A percentile compares a stretch with the other conserved stretches of the same genome.
Evolutionary conservation across 345 rosid genomes (phyloP).

Genomic region (Gossypium stocksii): DNA sequence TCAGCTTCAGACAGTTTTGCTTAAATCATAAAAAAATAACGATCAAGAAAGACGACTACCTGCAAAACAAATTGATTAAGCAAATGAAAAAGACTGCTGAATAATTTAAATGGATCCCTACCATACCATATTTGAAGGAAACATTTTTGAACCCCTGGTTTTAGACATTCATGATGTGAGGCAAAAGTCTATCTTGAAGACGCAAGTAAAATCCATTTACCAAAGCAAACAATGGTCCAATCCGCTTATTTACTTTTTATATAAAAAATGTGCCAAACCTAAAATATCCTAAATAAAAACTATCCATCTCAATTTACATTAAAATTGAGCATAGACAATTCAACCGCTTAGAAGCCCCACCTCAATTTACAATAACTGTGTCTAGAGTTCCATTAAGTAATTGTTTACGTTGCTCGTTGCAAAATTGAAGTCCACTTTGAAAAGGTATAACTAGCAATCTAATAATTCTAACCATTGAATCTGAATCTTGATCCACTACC

Average conservation of each 20-base stretch:
- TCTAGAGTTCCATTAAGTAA: not conserved
- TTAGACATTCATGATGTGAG: not conserved
- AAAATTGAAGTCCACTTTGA: not conserved
- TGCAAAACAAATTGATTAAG: not conserved
- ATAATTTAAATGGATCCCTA: not conserved
- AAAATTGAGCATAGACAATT: conserved; percentile 1
- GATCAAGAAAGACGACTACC: not conserved
- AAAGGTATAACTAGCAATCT: not conserved
- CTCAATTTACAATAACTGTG: not conserved
- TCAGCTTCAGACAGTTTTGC: not conserved
- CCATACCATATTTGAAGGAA: not conserved
- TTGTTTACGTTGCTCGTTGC: not conserved
- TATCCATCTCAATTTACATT: not conserved
- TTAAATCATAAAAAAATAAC: not conserved
- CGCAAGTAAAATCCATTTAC: not conserved
- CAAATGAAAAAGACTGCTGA: not conserved
- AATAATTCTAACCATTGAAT: not conserved
- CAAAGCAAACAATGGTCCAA: not conserved
- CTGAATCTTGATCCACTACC: conserved; percentile 1
- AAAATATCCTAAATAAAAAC: not conserved
- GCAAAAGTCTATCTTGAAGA: not conserved
- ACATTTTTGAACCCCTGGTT: not conserved
- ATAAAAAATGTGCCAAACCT: not conserved
- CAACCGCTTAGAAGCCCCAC: not conserved
- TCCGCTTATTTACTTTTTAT: not conserved